phyloP scores from a whole-genome alignment of 2,329 filamentous ascomycete species.

The Penicillium freii region DNA sequence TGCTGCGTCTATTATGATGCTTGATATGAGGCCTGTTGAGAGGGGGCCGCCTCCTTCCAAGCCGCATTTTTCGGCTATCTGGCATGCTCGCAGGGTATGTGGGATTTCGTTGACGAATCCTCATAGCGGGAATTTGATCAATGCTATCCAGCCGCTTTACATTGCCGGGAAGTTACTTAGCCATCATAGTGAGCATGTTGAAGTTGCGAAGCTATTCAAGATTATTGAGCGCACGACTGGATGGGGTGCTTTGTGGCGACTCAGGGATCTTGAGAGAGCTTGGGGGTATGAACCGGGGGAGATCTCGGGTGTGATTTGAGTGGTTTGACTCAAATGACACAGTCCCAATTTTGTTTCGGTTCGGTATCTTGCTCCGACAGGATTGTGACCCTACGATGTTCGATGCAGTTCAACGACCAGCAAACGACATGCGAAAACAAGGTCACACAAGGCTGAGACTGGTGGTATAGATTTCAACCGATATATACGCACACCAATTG shows the following conservation, averaged over 20 bases:
- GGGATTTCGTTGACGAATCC: constrained; percentile 57
- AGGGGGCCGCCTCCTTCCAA: constrained; percentile 19
- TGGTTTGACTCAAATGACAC: neutral
- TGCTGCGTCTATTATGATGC: constrained; percentile 52
- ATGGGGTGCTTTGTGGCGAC: constrained; percentile 54
- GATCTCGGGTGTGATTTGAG: constrained; percentile 22
- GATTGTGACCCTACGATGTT: neutral
- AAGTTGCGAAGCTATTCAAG: constrained; percentile 42
- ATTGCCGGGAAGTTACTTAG: constrained; percentile 54
- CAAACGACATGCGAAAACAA: neutral
- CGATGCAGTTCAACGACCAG: neutral
- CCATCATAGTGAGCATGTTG: constrained; percentile 45
- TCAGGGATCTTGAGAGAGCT: constrained; percentile 48
- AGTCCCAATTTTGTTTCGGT: neutral
- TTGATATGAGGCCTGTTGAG: constrained; percentile 43
- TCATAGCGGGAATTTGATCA: constrained; percentile 55
- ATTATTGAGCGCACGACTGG: constrained; percentile 53
- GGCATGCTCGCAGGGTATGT: constrained; percentile 55
- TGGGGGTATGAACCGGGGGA: constrained; percentile 29
- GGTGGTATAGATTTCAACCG: neutral
- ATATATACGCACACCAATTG: neutral
- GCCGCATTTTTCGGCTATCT: constrained; percentile 45
- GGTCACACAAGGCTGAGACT: neutral
- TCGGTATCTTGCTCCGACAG: neutral
- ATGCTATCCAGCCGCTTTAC: constrained; percentile 57